Percentiles rank a stretch among this genome's conserved stretches.
phyloP scores from a whole-genome alignment of 192 early-diverging fungal species.

The Coemansia sp. region DNA sequence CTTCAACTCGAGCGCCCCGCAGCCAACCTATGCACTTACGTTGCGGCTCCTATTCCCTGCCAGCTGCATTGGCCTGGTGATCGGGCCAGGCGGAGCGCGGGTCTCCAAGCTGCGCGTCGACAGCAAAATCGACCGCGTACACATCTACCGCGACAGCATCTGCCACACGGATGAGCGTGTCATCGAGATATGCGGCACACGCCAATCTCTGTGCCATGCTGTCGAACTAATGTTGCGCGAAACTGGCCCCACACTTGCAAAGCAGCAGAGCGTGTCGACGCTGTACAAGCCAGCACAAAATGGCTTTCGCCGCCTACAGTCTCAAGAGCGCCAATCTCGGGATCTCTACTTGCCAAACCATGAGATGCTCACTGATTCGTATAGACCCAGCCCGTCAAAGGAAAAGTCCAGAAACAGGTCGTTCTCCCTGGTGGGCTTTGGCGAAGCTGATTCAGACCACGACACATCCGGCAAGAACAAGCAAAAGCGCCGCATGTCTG shows the following conservation, averaged over 20 bases:
- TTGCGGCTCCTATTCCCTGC: slow-evolving; percentile 40
- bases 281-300: slow-evolving; percentile 28
- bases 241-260: slow-evolving; percentile 7
- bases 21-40: background rate
- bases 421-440: slow-evolving; percentile 9
- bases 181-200: slow-evolving; percentile 26
- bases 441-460: background rate
- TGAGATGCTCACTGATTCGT: background rate
- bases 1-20: background rate
- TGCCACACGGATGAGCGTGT: slow-evolving; percentile 45
- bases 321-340: slow-evolving; percentile 21
- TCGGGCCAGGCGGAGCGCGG: slow-evolving; percentile 25
- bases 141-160: slow-evolving; percentile 20
- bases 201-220: slow-evolving; percentile 8
- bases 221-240: slow-evolving; percentile 10
- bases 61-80: slow-evolving; percentile 23
- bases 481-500: slow-evolving; percentile 29
- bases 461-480: background rate
- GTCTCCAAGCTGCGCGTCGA: slow-evolving; percentile 14
- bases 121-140: slow-evolving; percentile 18
- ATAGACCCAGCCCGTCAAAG: background rate
- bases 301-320: slow-evolving; percentile 28
- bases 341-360: slow-evolving; percentile 9
- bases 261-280: slow-evolving; percentile 14
- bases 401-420: slow-evolving; percentile 26